Conservation (phyloP, 108 stramenopile genomes). For the Discostella pseudostelligera region DNA sequence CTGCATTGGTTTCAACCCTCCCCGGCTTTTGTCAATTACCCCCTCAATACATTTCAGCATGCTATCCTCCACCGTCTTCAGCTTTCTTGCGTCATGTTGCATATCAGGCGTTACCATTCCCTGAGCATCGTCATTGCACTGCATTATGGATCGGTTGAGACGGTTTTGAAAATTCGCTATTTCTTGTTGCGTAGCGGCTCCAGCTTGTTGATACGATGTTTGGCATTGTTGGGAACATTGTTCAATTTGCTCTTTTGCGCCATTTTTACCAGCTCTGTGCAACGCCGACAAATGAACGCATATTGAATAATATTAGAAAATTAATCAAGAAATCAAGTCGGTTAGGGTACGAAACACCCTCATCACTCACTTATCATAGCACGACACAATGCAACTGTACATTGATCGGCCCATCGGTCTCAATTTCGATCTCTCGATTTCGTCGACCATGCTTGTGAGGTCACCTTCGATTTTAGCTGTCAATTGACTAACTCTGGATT, state of each 20-base stretch:
- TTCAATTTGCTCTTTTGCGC: conserved; percentile 65
- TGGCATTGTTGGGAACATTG: conserved; percentile 75
- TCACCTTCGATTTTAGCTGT: conserved; percentile 76
- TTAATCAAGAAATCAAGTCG: too few relatives aligned
- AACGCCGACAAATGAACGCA: conserved; percentile 23
- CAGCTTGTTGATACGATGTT: conserved; percentile 70
- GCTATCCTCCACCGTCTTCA: conserved; percentile 66
- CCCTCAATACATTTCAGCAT: conserved; percentile 68
- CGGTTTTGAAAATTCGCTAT: conserved; percentile 81
- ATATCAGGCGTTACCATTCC: conserved; percentile 73
- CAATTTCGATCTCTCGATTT: conserved; percentile 57
- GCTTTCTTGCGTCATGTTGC: conserved; percentile 65
- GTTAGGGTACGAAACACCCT: neutral
- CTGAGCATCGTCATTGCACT: conserved; percentile 83
- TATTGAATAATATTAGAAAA: too few relatives aligned
- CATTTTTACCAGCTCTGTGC: conserved; percentile 74
- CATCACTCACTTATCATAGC: conserved; percentile 34
- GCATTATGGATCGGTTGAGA: conserved; percentile 75
- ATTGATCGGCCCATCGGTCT: conserved; percentile 68
- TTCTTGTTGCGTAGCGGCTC: conserved; percentile 71
- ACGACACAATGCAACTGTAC: conserved; percentile 47
- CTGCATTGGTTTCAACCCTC: conserved; percentile 77
- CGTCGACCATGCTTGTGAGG: conserved; percentile 56
- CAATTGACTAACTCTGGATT: conserved; percentile 71
- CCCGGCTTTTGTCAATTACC: conserved; percentile 69